Base-by-base conservation (phyloP, 2,329 filamentous ascomycete species). In the Fusarium annulatum region DNA sequence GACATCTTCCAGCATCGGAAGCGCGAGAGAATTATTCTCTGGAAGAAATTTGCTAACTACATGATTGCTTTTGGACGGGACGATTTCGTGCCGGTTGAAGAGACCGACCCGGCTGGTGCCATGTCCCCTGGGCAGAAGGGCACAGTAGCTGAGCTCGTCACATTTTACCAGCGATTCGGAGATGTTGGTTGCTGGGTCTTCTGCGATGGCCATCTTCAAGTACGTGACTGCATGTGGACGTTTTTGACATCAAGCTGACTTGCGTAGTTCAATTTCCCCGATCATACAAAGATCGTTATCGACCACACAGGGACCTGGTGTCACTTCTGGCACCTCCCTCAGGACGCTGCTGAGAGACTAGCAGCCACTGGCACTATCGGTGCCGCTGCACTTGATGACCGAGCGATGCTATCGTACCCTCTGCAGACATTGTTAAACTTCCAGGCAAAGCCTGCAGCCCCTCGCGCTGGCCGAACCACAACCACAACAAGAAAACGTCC, bases 161-260 rank as follows among this genome's bases (percentile, higher is more conserved):
- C 91, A 2, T 95, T 95, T 75, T 96, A 95, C 80, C 93, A 96
- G 83, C 88, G 93, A 53, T 92, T 94, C 68, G 93, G 93, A 48
- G 93, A 93, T 77, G 93, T 95, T 36, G 93, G 93, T 21, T 92
- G 93, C 81, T 95, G 93, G 93, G 90, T 91, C 56, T 96, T 96
- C 77, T 89, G 89, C 63, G 93, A 96, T 79, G 94, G 94, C 5
- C 93, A 94, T 77, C 87, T 95, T 74, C 93, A 93, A 86, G 90
- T 92, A 84, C 74, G 80, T 64, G 26, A 28, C 18, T 21, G 9
- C 49, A 8, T 16, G 18, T 30, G 8, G 15, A 55, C 9, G 36
- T 19, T 12, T 14, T 30, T 2, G 36, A 36, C 36, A 34, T 26
- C 18, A 46, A 66, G 61, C 79, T 81, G 73, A 81, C 74, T 66